Conservation (phyloP, 2,329 filamentous ascomycete genomes). For the Coccinonectria pachysandricola region DNA sequence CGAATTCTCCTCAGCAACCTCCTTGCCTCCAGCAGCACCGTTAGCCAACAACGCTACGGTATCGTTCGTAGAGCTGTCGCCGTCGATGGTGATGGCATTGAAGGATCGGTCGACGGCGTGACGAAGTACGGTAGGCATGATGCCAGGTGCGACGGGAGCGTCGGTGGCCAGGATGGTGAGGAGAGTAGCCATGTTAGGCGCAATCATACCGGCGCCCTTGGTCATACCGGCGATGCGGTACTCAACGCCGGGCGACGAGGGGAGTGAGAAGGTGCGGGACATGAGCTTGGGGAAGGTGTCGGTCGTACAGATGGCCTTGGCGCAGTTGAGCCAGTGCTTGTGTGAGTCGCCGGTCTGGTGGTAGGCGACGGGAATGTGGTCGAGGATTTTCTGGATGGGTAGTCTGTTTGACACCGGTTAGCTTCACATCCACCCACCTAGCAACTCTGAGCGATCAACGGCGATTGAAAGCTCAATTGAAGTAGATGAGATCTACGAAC, state of each 20-base stretch:
- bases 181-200: slow-evolving; percentile 96
- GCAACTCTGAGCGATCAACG: slow-evolving; percentile 7
- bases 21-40: slow-evolving; percentile 69
- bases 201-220: slow-evolving; percentile 98
- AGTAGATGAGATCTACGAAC: slow-evolving; percentile 28
- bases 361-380: slow-evolving; percentile 69
- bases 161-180: slow-evolving; percentile 89
- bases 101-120: slow-evolving; percentile 75
- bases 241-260: slow-evolving; percentile 62
- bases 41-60: slow-evolving; percentile 93
- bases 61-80: slow-evolving; percentile 96
- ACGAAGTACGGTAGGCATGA: slow-evolving; percentile 60
- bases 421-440: too few species aligned
- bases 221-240: slow-evolving; percentile 91
- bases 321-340: slow-evolving; percentile 76
- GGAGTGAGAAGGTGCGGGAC: slow-evolving; percentile 73
- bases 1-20: slow-evolving; percentile 43
- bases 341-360: slow-evolving; percentile 63
- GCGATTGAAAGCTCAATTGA: slow-evolving; percentile 3
- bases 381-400: slow-evolving; percentile 81
- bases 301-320: slow-evolving; percentile 91
- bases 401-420: too few species aligned
- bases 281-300: slow-evolving; percentile 97
- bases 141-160: slow-evolving; percentile 59
- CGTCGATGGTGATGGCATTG: slow-evolving; percentile 95